Conservation (phyloP, 495 filamentous ascomycete genomes). For the Rusavskia elegans region DNA sequence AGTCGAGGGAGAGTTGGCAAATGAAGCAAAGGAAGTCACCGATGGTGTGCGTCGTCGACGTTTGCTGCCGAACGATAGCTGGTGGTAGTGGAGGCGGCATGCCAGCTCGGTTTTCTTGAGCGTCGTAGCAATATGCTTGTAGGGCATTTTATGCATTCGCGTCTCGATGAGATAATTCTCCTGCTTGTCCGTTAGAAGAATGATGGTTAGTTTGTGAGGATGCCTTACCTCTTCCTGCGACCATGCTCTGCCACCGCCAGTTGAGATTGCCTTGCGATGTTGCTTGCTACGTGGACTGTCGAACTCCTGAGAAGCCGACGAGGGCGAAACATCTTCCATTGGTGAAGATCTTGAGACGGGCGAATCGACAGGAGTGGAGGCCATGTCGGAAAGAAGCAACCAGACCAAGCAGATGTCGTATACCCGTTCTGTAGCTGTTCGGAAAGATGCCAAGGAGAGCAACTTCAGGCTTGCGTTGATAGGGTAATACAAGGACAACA, state of each 20-base stretch:
- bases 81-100: constrained; percentile 72
- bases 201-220: not conserved
- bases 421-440: not conserved
- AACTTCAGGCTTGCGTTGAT: too few species aligned
- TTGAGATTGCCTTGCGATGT: constrained; percentile 45
- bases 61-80: constrained; percentile 66
- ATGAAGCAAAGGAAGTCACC: constrained; percentile 35
- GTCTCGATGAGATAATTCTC: constrained; percentile 76
- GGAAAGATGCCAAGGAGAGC: too few species aligned
- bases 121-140: constrained; percentile 73
- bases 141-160: constrained; percentile 71
- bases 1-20: constrained; percentile 11
- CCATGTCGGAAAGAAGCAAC: not conserved
- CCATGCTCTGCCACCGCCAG: constrained; percentile 59
- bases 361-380: not conserved
- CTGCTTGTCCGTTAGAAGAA: constrained; percentile 22
- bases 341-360: not conserved
- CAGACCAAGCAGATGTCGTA: not conserved
- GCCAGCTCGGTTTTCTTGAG: constrained; percentile 76
- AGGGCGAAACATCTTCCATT: not conserved
- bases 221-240: constrained; percentile 57
- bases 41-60: constrained; percentile 52
- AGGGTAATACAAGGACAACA: not conserved
- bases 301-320: constrained; percentile 2
- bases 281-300: constrained; percentile 9